Percentiles rank a stretch among this genome's conserved stretches.
These are phyloP conservation scores for Lentithecium fluviatile DNA, from an alignment of 495 filamentous ascomycete genomes.

Conservation along the genomic window DNA sequence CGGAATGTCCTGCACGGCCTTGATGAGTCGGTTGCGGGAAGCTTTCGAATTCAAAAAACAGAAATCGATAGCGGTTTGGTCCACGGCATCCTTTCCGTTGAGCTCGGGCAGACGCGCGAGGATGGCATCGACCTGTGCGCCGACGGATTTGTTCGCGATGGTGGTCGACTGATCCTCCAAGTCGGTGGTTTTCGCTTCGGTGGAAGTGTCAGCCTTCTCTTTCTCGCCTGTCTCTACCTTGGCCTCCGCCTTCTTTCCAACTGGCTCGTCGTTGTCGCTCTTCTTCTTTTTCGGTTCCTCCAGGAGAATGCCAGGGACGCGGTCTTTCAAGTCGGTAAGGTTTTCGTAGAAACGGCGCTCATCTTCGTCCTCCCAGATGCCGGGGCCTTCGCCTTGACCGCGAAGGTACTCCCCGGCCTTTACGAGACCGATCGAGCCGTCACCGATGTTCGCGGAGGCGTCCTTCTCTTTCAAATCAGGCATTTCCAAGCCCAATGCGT, in stretches of 20 bases:
- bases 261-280: slow-evolving; percentile 52
- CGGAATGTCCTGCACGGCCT: slow-evolving; percentile 89
- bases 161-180: slow-evolving; percentile 84
- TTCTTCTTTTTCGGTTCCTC: slow-evolving; percentile 98
- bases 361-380: slow-evolving; percentile 99
- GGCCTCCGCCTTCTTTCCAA: slow-evolving; percentile 45
- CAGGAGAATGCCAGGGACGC: slow-evolving; percentile 87
- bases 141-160: slow-evolving; percentile 96
- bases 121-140: slow-evolving; percentile 91
- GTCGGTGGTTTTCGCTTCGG: slow-evolving; percentile 56
- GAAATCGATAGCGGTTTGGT: slow-evolving; percentile 90
- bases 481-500: slow-evolving; percentile 90
- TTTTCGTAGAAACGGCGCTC: slow-evolving; percentile 98
- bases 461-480: slow-evolving; percentile 85
- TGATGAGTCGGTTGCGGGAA: slow-evolving; percentile 88
- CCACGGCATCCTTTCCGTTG: slow-evolving; percentile 85
- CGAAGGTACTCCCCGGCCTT: slow-evolving; percentile 92
- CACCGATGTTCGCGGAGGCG: slow-evolving; percentile 57
- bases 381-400: slow-evolving; percentile 85
- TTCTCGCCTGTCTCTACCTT: slow-evolving; percentile 45
- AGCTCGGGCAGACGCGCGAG: slow-evolving; percentile 84
- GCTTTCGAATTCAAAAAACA: slow-evolving; percentile 99
- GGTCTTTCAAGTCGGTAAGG: slow-evolving; percentile 88
- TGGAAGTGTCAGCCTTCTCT: slow-evolving; percentile 49
- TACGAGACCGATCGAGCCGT: slow-evolving; percentile 84